Conservation (phyloP, 345 rosid genomes). For the Odontarrhena argentea region DNA sequence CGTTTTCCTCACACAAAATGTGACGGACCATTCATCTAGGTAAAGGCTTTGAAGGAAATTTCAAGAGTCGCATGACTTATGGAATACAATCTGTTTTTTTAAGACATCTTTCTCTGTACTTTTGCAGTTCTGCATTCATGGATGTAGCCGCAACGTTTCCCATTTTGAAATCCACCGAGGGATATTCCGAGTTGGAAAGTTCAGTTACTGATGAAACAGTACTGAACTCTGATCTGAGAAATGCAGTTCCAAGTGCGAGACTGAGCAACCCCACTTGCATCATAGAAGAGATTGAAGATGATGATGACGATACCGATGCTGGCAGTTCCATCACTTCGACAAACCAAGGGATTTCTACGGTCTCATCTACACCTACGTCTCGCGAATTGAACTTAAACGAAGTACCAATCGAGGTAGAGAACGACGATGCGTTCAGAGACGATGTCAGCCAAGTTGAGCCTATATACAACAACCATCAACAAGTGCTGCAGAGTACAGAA, state of each 20-base stretch:
- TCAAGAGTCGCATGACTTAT: background rate
- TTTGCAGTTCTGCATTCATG: constrained; percentile 82
- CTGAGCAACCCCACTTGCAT: constrained; percentile 50
- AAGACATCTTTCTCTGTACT: constrained; percentile 13
- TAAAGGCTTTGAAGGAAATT: constrained; percentile 36
- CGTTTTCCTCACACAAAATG: constrained; percentile 91
- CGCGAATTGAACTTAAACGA: constrained; percentile 26
- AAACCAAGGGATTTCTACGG: constrained; percentile 28
- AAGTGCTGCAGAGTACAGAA: constrained; percentile 20
- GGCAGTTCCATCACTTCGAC: constrained; percentile 26
- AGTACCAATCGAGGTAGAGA: constrained; percentile 39
- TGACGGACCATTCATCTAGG: constrained; percentile 94
- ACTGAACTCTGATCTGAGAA: constrained; percentile 45
- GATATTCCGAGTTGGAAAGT: constrained; percentile 44
- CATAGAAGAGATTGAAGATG: constrained; percentile 42
- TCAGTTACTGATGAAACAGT: constrained; percentile 46
- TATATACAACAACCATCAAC: constrained; percentile 33
- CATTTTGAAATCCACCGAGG: constrained; percentile 34
- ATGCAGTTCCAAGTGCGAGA: constrained; percentile 38
- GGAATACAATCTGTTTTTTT: constrained; percentile 30
- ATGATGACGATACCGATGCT: constrained; percentile 48
- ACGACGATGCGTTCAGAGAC: constrained; percentile 33
- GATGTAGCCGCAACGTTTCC: constrained; percentile 82
- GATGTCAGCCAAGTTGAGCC: constrained; percentile 36
- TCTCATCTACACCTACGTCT: constrained; percentile 29